Evolutionary conservation across 2,329 filamentous ascomycete genomes (phyloP).

Genomic region (Hypocreales sp.): DNA sequence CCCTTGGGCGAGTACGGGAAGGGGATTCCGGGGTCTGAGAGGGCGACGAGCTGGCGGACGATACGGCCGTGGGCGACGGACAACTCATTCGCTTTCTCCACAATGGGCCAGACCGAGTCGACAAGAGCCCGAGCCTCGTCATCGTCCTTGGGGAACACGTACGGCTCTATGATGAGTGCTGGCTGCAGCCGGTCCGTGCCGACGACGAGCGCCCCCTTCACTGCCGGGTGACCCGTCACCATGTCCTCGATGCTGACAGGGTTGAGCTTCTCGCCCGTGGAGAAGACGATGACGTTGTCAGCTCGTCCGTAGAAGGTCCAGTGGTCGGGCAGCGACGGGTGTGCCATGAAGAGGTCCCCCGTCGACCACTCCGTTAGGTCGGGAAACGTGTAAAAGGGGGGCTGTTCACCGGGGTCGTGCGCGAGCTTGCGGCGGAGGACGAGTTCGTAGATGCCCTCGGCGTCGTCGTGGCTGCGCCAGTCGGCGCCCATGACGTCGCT

Average conservation of each 20-base stretch:
- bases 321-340: slow-evolving; percentile 14
- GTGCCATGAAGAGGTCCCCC: slow-evolving; percentile 25
- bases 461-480: slow-evolving; percentile 14
- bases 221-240: slow-evolving; percentile 11
- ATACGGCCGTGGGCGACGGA: slow-evolving; percentile 31
- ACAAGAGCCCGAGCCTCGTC: slow-evolving; percentile 15
- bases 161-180: slow-evolving; percentile 30
- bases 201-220: slow-evolving; percentile 20
- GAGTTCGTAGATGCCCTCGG: slow-evolving; percentile 6
- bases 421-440: slow-evolving; percentile 12
- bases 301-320: slow-evolving; percentile 21
- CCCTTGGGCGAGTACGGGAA: slow-evolving; percentile 29
- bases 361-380: slow-evolving; percentile 23
- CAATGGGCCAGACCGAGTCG: slow-evolving; percentile 25
- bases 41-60: slow-evolving; percentile 18
- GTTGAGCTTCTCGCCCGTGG: slow-evolving; percentile 26
- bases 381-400: slow-evolving; percentile 25
- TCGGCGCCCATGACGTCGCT: slow-evolving; percentile 21
- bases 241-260: slow-evolving; percentile 19
- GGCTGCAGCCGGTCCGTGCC: slow-evolving; percentile 30
- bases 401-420: slow-evolving; percentile 11
- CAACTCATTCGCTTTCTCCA: slow-evolving; percentile 25
- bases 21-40: slow-evolving; percentile 24
- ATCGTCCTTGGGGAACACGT: slow-evolving; percentile 9
- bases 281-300: slow-evolving; percentile 25